These are phyloP conservation scores for Rubia yunnanensis DNA, from an alignment of 257 asterid species.

Conservation along the genomic window DNA sequence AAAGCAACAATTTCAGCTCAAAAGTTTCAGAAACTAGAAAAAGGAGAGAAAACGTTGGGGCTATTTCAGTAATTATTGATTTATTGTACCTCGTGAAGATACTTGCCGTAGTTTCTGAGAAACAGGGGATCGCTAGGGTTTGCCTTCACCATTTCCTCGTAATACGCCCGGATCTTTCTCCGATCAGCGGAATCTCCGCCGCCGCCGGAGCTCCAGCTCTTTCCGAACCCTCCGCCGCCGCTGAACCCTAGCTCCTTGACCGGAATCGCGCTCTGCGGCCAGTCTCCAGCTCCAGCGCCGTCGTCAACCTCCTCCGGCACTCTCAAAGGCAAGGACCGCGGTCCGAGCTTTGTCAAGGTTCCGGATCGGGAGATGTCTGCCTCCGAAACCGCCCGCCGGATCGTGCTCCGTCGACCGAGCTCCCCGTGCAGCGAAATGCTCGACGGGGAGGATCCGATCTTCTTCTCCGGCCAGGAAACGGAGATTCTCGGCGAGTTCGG, in stretches of 20 bases:
- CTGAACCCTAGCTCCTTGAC: conserved; percentile 28
- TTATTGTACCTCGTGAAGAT: conserved; percentile 58
- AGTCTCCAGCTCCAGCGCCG: conserved; percentile 6
- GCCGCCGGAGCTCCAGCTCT: conserved; percentile 34
- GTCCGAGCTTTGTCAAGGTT: conserved; percentile 21
- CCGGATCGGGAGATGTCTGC: conserved; percentile 25
- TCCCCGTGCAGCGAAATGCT: conserved; percentile 19
- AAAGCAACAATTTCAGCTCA: too few relatives aligned
- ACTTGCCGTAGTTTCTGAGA: conserved; percentile 59
- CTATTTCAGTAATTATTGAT: not conserved
- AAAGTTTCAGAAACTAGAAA: not conserved
- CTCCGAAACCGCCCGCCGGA: conserved; percentile 36
- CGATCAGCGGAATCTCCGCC: conserved; percentile 22
- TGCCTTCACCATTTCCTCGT: conserved; percentile 40
- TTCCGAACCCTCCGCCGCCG: conserved; percentile 49
- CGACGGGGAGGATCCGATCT: conserved; percentile 16
- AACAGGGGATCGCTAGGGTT: conserved; percentile 48
- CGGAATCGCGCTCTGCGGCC: conserved; percentile 13
- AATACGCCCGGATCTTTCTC: conserved; percentile 35
- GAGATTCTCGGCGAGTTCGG: conserved; percentile 20
- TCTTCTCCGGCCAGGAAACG: conserved; percentile 11
- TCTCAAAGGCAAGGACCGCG: conserved; percentile 22
- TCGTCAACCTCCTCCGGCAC: conserved; percentile 21
- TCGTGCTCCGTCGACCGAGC: conserved; percentile 13
- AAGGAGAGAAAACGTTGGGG: not conserved